Evolutionary conservation across 176 grass and related monocot genomes (phyloP).

Genomic region (Aegilops longissima): DNA sequence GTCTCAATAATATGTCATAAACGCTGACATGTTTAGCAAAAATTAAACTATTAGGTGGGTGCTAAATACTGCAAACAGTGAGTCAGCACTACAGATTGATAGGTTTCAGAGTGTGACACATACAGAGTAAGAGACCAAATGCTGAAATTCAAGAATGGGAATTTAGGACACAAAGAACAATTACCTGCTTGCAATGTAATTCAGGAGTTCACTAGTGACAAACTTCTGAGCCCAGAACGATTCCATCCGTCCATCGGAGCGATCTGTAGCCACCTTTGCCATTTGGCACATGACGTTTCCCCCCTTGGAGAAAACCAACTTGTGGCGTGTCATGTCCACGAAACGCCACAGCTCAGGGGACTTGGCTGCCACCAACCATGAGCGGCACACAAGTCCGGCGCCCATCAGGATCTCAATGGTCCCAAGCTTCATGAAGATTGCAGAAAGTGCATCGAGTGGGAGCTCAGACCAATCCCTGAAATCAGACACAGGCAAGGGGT

Average conservation of each 20-base stretch:
- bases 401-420: conserved; percentile 33
- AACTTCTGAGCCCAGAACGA: conserved; percentile 40
- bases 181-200: conserved; percentile 32
- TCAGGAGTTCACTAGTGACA: conserved; percentile 13
- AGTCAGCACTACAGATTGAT: neutral
- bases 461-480: conserved; percentile 23
- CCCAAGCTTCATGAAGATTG: conserved; percentile 27
- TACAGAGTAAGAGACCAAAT: neutral
- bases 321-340: conserved; percentile 22
- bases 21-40: neutral
- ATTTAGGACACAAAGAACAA: neutral
- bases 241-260: conserved; percentile 17
- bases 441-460: neutral
- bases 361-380: conserved; percentile 29
- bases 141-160: neutral
- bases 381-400: conserved; percentile 22
- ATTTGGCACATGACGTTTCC: neutral
- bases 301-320: conserved; percentile 20
- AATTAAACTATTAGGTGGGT: neutral
- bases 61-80: neutral
- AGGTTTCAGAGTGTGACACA: neutral
- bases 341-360: conserved; percentile 18
- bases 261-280: conserved; percentile 29
- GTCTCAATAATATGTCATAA: neutral
- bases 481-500: neutral